Base-by-base conservation (phyloP, 257 asterid genomes). In the Solanum chiquidenum region DNA sequence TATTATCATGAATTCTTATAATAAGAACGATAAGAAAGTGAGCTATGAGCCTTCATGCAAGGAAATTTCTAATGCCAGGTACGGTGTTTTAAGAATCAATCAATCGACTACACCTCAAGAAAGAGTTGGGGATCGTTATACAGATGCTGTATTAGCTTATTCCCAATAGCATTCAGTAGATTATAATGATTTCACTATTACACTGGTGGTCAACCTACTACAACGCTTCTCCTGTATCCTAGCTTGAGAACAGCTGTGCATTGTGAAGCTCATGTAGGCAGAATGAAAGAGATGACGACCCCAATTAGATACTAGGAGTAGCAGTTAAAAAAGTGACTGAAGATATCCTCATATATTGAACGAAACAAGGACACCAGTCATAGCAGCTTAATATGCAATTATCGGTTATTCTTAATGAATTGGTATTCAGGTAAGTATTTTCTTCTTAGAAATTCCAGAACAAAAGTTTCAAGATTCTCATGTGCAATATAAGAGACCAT, bases 1-100 rank as follows among this genome's bases (percentile, higher is more conserved):
- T 66, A 77, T 89, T 68, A 72, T 92, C 86, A 90, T 82, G 60
- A 83, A 86, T 66, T 71, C 42, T 82, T 66, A 49, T 49, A 82
- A 49, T 31, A 29, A 82, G 27, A 82, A 49, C 11, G 7, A 20
- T 9, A 49, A 31, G 69, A 0, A 29, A 82, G 69, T 1, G 69
- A 29, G 23, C 40, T 9, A 79, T 79, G 40, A 79, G 25, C 38
- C 38, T 25, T 27, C 25, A 44, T 49, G 27, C 27, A 44, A 25
- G 38, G 85, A 79, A 44, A 44, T 16, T 44, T 44, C n/a, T 79
- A 79, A 27, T 79, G 40, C 29, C 85, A 14, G 25, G 38, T 79
- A 42, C 1, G 38, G 34, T 42, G 64, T 4, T 42, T 77, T 79
- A 40, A n/a, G 84, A 42, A 42, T 25, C 64, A 79, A 42, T 25